Evolutionary conservation across 441 rosid species (phyloP), one percentile per base, ranked within the genome.

Genomic region (Populus hybrid): DNA sequence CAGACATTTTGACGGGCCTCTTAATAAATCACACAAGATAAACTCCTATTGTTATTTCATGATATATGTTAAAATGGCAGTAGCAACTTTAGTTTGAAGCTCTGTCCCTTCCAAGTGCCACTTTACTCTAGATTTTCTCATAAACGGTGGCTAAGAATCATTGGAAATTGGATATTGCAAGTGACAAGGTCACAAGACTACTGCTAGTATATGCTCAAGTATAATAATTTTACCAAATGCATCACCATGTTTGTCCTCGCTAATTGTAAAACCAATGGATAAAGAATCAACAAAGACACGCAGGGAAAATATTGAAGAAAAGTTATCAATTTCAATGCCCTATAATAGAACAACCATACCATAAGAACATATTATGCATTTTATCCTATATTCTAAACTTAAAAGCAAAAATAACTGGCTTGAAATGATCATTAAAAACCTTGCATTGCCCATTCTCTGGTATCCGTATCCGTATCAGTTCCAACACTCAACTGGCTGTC

Each of bases 371-470:
- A 59, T 30, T n/a, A 12, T 35, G 34, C 63, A 20, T 30, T 28
- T 4, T n/a, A 38, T 7, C 16, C 11, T 8, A 57, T 12, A 32
- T 32, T n/a, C 16, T 6, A 10, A 23, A 35, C 18, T n/a, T n/a
- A 8, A 16, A 71, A 18, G 3, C 26, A 23, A 46, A 32, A 42
- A 61, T 4, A 5, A 14, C 8, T n/a, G 61, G 8, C 14, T 23
- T n/a, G 38, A 26, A 69, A 46, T 6, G 24, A 10, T 4, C 50
- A 35, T 61, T 1, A 21, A 16, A 23, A 67, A 91, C 97, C 98
- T 89, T 92, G 95, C 85, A 92, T 84, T 70, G 85, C 81, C 97
- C 97, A 93, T 74, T 92, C 97, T 79, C 79, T 84, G 21, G 90
- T 77, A 46, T 87, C 92, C 10, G 87, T 63, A n/a, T 88, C 92